These are phyloP conservation scores for Thielaviopsis ethacetica DNA, from an alignment of 2,329 filamentous ascomycete species.

Conservation along the genomic window DNA sequence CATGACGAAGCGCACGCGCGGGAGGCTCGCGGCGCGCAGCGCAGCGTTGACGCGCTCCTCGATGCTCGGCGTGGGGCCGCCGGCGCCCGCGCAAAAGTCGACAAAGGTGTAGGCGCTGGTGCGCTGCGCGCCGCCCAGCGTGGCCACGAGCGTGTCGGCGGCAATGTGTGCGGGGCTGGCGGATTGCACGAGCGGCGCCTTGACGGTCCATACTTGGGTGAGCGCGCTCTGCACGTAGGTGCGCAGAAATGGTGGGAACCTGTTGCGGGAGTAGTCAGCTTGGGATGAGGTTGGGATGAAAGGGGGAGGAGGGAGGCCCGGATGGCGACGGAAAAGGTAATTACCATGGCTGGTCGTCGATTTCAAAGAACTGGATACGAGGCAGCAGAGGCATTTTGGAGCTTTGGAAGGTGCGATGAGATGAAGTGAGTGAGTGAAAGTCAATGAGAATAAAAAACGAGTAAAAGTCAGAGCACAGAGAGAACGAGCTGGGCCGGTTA, in stretches of 20 bases:
- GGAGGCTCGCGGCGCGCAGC: constrained; percentile 13
- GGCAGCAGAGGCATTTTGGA: constrained; percentile 34
- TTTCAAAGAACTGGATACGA: constrained; percentile 49
- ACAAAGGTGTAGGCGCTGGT: constrained; percentile 45
- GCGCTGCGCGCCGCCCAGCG: constrained; percentile 28
- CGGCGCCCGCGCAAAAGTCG: constrained; percentile 62
- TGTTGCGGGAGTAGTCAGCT: constrained; percentile 17
- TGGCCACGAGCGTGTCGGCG: constrained; percentile 35
- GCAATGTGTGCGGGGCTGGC: constrained; percentile 43
- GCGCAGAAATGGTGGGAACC: constrained; percentile 51
- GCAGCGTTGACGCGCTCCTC: constrained; percentile 39
- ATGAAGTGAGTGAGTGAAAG: not conserved
- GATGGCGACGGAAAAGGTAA: constrained; percentile 9
- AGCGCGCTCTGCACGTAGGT: constrained; percentile 48
- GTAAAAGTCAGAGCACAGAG: too few species aligned
- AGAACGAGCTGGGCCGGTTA: too few species aligned
- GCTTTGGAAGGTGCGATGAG: not conserved
- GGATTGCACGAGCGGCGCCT: constrained; percentile 39
- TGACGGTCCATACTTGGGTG: constrained; percentile 44
- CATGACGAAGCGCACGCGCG: constrained; percentile 35
- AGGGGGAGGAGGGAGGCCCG: not conserved
- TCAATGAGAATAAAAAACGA: too few species aligned
- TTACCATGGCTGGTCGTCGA: constrained; percentile 50
- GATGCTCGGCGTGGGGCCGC: constrained; percentile 51
- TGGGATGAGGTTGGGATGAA: not conserved